Evolutionary conservation across 108 stramenopile genomes (phyloP), one percentile per base, ranked within the genome.

Genomic region (Licmophora abbreviata): DNA sequence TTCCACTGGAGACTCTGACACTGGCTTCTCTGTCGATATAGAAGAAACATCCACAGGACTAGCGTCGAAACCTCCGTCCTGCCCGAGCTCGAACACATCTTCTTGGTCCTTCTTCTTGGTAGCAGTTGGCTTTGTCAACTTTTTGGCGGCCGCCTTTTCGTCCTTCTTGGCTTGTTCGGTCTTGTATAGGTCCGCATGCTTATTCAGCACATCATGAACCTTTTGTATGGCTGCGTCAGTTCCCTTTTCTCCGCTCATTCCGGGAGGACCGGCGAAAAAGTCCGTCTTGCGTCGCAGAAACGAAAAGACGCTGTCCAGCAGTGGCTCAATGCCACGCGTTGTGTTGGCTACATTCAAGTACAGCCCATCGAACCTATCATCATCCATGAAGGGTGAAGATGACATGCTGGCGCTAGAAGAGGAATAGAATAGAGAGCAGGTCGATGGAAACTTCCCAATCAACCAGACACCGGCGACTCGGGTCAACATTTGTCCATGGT

Each of bases 211-310:
- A 47, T 88, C 64, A 52, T 91, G 58, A 3, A 94, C 93, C 40
- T 87, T 89, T 31, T 62, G 55, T 27, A 87, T 71, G 22, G 92
- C 82, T 25, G 61, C 55, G 29, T 44, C 65, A 22, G 57, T 50
- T 3, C 63, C 68, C 10, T 64, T 36, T 11, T 26, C 22, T 8
- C 49, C 60, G 7, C 41, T 45, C 12, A 45, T 44, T 15, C 70
- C 73, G 1, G 78, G 57, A 44, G 77, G 77, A 14, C 86, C 91
- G 11, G 81, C 63, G 68, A 96, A 99, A 61, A 99, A 99, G 63
- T 99, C 99, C 5, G 99, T 97, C 66, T 98, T 97, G 29, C 99
- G 93, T 35, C 99, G 86, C 34, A 99, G 54, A 56, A 92, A 99
- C 12, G 90, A 88, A 66, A 99, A 97, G 29, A 98, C 72, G 5